phyloP scores from a whole-genome alignment of 345 rosid species.

The Corchorus olitorius region DNA sequence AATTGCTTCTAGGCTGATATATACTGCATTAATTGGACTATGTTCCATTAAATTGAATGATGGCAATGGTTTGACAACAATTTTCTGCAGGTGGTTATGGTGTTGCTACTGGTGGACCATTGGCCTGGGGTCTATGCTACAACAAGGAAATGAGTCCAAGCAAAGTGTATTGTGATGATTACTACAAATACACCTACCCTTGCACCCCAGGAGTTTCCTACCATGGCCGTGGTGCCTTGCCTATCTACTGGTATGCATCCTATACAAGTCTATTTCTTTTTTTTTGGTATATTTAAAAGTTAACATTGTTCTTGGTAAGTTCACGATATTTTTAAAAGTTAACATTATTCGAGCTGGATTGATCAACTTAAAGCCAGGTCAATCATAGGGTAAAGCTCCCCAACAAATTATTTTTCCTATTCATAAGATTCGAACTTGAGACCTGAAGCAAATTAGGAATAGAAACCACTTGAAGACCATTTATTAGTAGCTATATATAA shows the following conservation, averaged over 20 bases:
- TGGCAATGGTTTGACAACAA: neutral
- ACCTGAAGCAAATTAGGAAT: too few relatives aligned
- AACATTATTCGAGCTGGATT: too few relatives aligned
- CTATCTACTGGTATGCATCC: constrained; percentile 62
- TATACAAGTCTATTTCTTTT: too few relatives aligned
- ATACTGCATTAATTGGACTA: neutral
- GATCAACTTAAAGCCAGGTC: too few relatives aligned
- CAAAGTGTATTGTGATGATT: constrained; percentile 69
- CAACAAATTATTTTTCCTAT: too few relatives aligned
- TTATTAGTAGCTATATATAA: too few relatives aligned
- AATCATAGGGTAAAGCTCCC: too few relatives aligned
- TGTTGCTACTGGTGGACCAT: constrained; percentile 89
- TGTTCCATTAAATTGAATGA: neutral
- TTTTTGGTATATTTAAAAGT: too few relatives aligned
- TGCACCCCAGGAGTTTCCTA: constrained; percentile 79
- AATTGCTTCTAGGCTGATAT: neutral
- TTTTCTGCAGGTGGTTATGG: constrained; percentile 76
- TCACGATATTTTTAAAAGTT: too few relatives aligned
- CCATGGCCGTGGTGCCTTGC: constrained; percentile 89
- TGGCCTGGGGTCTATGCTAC: constrained; percentile 92
- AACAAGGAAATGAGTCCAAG: constrained; percentile 91
- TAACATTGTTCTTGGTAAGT: too few relatives aligned
- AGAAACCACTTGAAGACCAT: too few relatives aligned
- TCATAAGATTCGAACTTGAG: too few relatives aligned
- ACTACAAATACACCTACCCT: constrained; percentile 66